Conservation (phyloP, 1,284 basidiomycete genomes). For the Cutaneotrichosporon daszewskae region DNA sequence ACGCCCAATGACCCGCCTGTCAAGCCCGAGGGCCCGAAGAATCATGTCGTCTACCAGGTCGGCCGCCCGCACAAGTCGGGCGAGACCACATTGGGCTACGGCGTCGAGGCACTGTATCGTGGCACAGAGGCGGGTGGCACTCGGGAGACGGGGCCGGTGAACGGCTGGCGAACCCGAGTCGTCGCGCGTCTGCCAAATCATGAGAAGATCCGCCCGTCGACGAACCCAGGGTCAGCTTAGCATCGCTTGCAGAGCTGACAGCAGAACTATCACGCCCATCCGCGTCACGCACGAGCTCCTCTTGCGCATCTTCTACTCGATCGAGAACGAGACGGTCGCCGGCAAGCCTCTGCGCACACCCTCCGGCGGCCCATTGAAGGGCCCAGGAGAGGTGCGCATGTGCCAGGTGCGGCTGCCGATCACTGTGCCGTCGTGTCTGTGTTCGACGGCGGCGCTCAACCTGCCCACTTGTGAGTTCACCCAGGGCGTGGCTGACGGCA, state of each 20-base stretch:
- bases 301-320: slow-evolving; percentile 43
- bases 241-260: not conserved
- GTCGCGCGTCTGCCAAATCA: slow-evolving; percentile 42
- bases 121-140: slow-evolving; percentile 28
- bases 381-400: slow-evolving; percentile 43
- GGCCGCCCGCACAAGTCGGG: slow-evolving; percentile 29
- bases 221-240: slow-evolving; percentile 36
- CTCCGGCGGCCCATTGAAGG: slow-evolving; percentile 17
- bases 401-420: slow-evolving; percentile 37
- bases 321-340: slow-evolving; percentile 33
- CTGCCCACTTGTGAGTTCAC: slow-evolving; percentile 35
- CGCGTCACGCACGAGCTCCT: slow-evolving; percentile 39
- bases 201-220: slow-evolving; percentile 43
- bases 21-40: slow-evolving; percentile 27
- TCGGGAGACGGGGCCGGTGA: slow-evolving; percentile 3
- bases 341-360: slow-evolving; percentile 14
- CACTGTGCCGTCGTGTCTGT: slow-evolving; percentile 38
- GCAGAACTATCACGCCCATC: slow-evolving; percentile 40
- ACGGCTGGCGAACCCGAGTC: slow-evolving; percentile 31
- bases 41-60: slow-evolving; percentile 38
- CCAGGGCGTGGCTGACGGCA: slow-evolving; percentile 1
- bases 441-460: slow-evolving; percentile 28
- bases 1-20: slow-evolving; percentile 33
- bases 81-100: slow-evolving; percentile 25
- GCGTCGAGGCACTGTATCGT: slow-evolving; percentile 34